Conservation (phyloP, 2,329 filamentous ascomycete genomes). For the Balansia obtecta region DNA sequence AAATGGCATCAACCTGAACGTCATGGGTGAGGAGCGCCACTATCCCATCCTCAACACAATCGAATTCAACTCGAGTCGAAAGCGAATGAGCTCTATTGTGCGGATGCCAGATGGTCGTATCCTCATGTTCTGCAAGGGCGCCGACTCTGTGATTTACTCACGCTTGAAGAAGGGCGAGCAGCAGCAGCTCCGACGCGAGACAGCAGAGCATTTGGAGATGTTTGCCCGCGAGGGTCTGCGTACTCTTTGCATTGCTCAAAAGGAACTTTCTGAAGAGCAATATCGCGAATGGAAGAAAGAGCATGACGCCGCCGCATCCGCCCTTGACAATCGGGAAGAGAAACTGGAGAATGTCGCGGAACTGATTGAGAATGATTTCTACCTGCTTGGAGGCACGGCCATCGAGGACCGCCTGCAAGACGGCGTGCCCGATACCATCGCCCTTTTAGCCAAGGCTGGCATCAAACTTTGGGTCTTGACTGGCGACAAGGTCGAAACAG, state of each 20-base stretch:
- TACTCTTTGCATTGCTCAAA: slow-evolving; percentile 86
- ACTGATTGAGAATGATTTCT: slow-evolving; percentile 80
- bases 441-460: slow-evolving; percentile 77
- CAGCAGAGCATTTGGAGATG: slow-evolving; percentile 90
- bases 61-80: slow-evolving; percentile 93
- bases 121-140: slow-evolving; percentile 90
- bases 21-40: slow-evolving; percentile 72
- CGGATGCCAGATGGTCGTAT: slow-evolving; percentile 87
- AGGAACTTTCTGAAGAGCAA: slow-evolving; percentile 66
- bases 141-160: slow-evolving; percentile 94
- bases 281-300: slow-evolving; percentile 77
- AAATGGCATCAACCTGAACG: slow-evolving; percentile 74
- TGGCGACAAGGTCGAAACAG: slow-evolving; percentile 96
- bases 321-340: slow-evolving; percentile 78
- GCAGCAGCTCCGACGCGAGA: slow-evolving; percentile 65
- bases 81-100: slow-evolving; percentile 95
- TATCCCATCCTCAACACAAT: slow-evolving; percentile 89
- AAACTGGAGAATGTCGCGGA: slow-evolving; percentile 86
- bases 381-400: slow-evolving; percentile 81
- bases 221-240: slow-evolving; percentile 91
- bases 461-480: slow-evolving; percentile 99
- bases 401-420: slow-evolving; percentile 97
- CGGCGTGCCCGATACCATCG: slow-evolving; percentile 91
- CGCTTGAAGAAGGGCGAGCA: slow-evolving; percentile 79
- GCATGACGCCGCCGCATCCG: slow-evolving; percentile 75